Base-by-base conservation (phyloP, 2,329 filamentous ascomycete species). In the Fusarium torulosum region DNA sequence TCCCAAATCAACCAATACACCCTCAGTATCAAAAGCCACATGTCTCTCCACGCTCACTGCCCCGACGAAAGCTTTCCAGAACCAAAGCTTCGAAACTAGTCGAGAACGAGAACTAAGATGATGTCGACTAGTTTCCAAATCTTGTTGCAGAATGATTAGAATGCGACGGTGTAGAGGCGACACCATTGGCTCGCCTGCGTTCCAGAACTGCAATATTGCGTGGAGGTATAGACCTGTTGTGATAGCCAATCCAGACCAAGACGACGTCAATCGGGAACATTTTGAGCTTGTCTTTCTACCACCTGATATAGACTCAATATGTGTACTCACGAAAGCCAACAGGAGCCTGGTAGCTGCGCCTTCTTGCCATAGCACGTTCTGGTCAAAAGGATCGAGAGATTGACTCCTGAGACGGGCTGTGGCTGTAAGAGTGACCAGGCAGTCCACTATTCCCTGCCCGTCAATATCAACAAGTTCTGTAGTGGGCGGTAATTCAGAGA, bases 51-150 rank as follows among this genome's bases (percentile, higher is more conserved):
- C 37, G 13, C 67, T 72, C 14, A 72, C 64, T 0, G 58, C 60
- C 2, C 65, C 66, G 2, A 63, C 6, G n/a, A 72, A 72, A 2
- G 58, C 69, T 25, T 69, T 67, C 70, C 70, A 72, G 2, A 71
- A 43, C 69, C 70, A 71, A 11, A 71, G 43, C 14, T 67, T 37
- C 0, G 46, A 46, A 2, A 42, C 21, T 0, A 20, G 11, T 1
- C 19, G 25, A 3, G 45, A 27, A 2, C 38, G 17, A 15, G 29
- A 33, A 33, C 29, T 15, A 15, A 33, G 29, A 15, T 33, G 29
- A 4, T 33, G 38, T 2, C 50, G 25, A 4, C 19, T 27, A 5
- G 33, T 23, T 3, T 67, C 51, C 0, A 71, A 43, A 7, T 71
- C 69, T 1, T 47, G 49, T 15, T 63, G 49, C 8, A 72, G 43